phyloP scores from a whole-genome alignment of 2,329 filamentous ascomycete species.

The Colletotrichum godetiae region DNA sequence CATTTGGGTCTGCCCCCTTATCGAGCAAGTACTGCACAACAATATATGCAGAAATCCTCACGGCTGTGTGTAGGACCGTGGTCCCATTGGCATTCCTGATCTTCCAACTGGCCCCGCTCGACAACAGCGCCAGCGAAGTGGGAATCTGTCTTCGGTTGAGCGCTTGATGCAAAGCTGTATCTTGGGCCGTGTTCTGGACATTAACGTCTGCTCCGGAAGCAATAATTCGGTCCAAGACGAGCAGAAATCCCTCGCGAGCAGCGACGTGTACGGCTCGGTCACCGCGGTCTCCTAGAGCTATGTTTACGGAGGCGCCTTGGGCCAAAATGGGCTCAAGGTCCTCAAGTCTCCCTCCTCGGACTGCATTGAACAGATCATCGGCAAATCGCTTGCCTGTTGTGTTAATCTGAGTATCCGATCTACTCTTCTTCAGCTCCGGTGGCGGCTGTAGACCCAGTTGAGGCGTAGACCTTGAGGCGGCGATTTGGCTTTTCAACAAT shows the following conservation, averaged over 20 bases:
- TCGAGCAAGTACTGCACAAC: constrained; percentile 19
- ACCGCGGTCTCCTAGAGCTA: neutral
- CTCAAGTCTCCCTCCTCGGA: neutral
- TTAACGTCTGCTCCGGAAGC: constrained; percentile 16
- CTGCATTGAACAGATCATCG: neutral
- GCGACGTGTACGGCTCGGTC: constrained; percentile 13
- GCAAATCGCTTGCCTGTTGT: neutral
- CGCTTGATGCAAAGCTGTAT: constrained; percentile 10
- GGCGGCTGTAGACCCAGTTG: constrained; percentile 2
- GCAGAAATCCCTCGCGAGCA: constrained; percentile 6
- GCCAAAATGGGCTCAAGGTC: neutral
- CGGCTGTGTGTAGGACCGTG: constrained; percentile 20
- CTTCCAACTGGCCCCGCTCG: constrained; percentile 6
- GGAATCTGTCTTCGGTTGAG: neutral
- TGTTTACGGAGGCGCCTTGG: neutral
- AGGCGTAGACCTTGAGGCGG: neutral
- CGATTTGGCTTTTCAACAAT: neutral
- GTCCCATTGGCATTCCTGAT: neutral
- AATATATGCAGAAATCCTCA: neutral
- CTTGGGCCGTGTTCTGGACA: neutral
- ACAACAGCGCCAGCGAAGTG: constrained; percentile 15
- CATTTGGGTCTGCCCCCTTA: constrained; percentile 26
- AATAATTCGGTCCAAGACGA: constrained; percentile 9
- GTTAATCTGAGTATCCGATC: constrained; percentile 17
- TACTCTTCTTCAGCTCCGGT: constrained; percentile 2